A percentile compares a stretch with the other conserved stretches of the same genome.
Conservation (phyloP, 2,329 filamentous ascomycete genomes). For the Coniella vitis region DNA sequence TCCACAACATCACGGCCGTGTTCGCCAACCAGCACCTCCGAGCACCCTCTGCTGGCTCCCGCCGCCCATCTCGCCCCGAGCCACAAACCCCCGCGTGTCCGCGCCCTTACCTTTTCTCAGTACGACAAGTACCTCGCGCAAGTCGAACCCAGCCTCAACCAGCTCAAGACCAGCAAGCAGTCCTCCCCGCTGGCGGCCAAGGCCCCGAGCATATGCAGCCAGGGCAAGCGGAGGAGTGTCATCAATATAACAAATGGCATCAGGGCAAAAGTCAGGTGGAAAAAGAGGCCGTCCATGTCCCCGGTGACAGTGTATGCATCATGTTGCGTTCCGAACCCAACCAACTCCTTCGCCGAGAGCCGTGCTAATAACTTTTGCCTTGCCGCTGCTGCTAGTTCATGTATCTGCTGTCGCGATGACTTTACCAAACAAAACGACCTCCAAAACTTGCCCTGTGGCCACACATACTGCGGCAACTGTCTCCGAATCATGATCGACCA, state of each 20-base stretch:
- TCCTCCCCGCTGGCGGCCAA: constrained; percentile 23
- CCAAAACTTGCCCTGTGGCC: constrained; percentile 48
- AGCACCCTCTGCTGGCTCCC: constrained; percentile 16
- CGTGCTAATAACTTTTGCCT: constrained; percentile 3
- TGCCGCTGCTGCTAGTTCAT: constrained; percentile 39
- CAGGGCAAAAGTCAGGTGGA: constrained; percentile 35
- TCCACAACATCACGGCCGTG: constrained; percentile 38
- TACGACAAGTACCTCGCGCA: constrained; percentile 47
- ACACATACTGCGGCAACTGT: constrained; percentile 51
- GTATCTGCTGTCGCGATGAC: constrained; percentile 50
- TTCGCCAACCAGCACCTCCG: constrained; percentile 23
- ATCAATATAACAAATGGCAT: constrained; percentile 39
- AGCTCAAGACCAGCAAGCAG: constrained; percentile 32
- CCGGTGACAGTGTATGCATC: constrained; percentile 7
- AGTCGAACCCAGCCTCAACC: constrained; percentile 35
- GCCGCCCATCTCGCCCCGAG: constrained; percentile 17
- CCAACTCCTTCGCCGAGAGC: not conserved
- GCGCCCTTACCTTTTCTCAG: constrained; percentile 38
- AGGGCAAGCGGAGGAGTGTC: constrained; percentile 38
- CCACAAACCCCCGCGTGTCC: constrained; percentile 27
- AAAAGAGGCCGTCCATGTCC: constrained; percentile 30
- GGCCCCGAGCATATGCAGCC: constrained; percentile 36
- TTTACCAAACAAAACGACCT: constrained; percentile 36
- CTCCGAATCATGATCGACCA: constrained; percentile 47
- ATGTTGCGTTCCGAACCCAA: no score